phyloP scores from a whole-genome alignment of 768 basidiomycete genomes.

The Kwoniella sp. region DNA sequence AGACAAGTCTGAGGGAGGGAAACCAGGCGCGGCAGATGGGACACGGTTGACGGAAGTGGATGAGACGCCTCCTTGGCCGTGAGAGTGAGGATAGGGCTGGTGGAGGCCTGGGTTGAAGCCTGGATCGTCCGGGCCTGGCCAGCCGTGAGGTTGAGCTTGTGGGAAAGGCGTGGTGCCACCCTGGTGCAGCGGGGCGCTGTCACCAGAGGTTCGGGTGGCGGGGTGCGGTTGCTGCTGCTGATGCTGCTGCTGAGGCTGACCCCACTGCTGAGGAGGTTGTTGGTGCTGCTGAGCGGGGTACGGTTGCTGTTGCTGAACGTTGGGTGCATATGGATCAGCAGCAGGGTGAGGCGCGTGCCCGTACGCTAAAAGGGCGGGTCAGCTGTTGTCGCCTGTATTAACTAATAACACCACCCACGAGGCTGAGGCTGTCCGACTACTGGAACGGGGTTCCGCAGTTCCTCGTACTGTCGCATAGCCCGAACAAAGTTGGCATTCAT shows the following conservation, averaged over 20 bases:
- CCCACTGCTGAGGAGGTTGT: conserved; percentile 17
- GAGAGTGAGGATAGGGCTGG: conserved; percentile 31
- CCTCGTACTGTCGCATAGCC: conserved; percentile 82
- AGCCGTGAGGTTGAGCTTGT: conserved; percentile 40
- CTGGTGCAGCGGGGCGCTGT: conserved; percentile 3
- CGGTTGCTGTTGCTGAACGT: conserved; percentile 17
- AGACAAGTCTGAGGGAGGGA: conserved; percentile 28
- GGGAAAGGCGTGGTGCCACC: conserved; percentile 30
- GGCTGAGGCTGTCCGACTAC: conserved; percentile 10
- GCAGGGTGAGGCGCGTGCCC: conserved; percentile 40
- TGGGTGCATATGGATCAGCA: conserved; percentile 16
- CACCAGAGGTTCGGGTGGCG: neutral
- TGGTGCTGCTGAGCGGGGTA: neutral
- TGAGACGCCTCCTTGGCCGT: conserved; percentile 15
- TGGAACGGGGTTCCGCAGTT: conserved; percentile 68
- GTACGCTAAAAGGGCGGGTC: conserved; percentile 18
- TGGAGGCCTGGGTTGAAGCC: conserved; percentile 4
- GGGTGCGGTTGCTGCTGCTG: conserved; percentile 15
- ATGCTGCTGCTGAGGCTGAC: conserved; percentile 38
- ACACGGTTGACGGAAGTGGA: conserved; percentile 41
- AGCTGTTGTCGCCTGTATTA: too few relatives aligned
- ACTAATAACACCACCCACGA: conserved; percentile 1
- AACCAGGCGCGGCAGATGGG: conserved; percentile 33
- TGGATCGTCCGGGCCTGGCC: conserved; percentile 24
- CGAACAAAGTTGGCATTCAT: conserved; percentile 93